Evolutionary conservation across 768 basidiomycete genomes (phyloP).

Genomic region (Leccinum arenicola): DNA sequence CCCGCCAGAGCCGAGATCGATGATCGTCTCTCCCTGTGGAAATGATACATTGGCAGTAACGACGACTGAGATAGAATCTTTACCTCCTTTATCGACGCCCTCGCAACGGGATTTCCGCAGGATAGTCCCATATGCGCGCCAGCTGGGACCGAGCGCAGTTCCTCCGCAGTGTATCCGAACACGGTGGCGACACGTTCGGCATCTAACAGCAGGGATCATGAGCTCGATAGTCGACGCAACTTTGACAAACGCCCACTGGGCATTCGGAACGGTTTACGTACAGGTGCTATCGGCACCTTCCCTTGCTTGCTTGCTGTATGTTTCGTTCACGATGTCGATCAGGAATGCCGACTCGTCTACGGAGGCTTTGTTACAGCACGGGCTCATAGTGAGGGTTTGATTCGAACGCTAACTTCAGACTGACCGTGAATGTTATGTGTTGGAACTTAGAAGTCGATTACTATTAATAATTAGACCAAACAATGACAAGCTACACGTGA

Average conservation of each 20-base stretch:
- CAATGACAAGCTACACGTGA: too few species aligned
- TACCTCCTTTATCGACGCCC: constrained; percentile 47
- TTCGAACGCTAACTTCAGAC: neutral
- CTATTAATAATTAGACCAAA: too few species aligned
- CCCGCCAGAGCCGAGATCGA: constrained; percentile 58
- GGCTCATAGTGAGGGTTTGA: neutral
- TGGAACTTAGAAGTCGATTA: too few species aligned
- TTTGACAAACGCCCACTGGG: neutral
- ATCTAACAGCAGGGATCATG: constrained; percentile 2
- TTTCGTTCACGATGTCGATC: constrained; percentile 7
- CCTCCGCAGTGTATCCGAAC: constrained; percentile 47
- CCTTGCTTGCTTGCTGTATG: constrained; percentile 11
- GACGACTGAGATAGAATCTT: neutral
- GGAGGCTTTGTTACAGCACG: neutral
- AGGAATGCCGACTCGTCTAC: neutral
- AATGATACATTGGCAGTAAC: neutral
- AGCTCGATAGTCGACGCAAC: neutral
- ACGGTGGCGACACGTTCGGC: constrained; percentile 23
- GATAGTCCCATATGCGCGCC: constrained; percentile 49
- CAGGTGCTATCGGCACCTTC: constrained; percentile 9
- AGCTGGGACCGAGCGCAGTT: constrained; percentile 42
- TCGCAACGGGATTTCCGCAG: constrained; percentile 52
- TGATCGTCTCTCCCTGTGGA: constrained; percentile 49
- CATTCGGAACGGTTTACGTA: constrained; percentile 5
- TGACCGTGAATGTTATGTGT: too few species aligned